These are phyloP conservation scores for Herpotrichia juniperi DNA, from an alignment of 2,329 filamentous ascomycete genomes.

Conservation along the genomic window DNA sequence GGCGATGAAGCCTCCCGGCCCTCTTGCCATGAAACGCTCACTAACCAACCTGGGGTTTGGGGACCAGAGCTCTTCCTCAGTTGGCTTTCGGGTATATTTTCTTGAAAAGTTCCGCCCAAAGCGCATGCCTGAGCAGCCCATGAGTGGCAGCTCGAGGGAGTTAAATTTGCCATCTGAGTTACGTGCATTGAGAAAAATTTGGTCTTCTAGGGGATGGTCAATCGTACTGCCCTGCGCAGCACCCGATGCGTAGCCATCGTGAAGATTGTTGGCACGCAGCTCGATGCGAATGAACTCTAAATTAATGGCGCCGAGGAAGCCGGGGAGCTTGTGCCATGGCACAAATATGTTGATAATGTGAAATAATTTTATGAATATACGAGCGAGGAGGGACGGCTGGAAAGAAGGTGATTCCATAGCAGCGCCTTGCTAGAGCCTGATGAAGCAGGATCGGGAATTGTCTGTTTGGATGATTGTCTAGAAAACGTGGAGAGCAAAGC, in stretches of 20 bases:
- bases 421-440: too few species aligned
- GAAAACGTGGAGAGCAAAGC: background rate
- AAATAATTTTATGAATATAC: background rate
- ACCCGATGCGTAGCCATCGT: background rate
- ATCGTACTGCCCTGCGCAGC: conserved; percentile 3
- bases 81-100: conserved; percentile 45
- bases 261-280: conserved; percentile 1
- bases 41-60: conserved; percentile 54
- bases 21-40: conserved; percentile 50
- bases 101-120: conserved; percentile 54
- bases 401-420: conserved; percentile 2
- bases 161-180: conserved; percentile 56
- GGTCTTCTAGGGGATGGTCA: conserved; percentile 1
- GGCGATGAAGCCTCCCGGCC: conserved; percentile 52
- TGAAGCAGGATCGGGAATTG: conserved; percentile 1
- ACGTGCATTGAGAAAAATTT: conserved; percentile 33
- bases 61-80: conserved; percentile 49
- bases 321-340: background rate
- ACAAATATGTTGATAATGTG: background rate
- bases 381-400: conserved; percentile 1
- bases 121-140: conserved; percentile 54
- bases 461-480: background rate
- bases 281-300: background rate
- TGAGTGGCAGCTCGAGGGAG: conserved; percentile 47
- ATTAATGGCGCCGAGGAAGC: background rate